phyloP scores from a whole-genome alignment of 441 rosid genomes.

The Rhodomyrtus psidioides region DNA sequence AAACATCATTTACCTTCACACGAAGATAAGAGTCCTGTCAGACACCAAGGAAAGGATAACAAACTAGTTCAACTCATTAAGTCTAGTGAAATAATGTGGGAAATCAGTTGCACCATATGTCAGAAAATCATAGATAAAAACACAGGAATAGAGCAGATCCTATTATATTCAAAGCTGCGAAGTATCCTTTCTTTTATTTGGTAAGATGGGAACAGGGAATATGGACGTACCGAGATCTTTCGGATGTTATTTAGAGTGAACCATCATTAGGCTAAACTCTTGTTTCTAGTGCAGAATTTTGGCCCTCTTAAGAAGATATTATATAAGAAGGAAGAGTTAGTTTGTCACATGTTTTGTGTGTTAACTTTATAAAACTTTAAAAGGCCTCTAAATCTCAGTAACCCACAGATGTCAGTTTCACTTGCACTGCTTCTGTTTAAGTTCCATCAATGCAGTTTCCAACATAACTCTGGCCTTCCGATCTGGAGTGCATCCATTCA shows the following conservation, averaged over 20 bases:
- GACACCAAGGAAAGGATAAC: background rate
- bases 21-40: background rate
- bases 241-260: background rate
- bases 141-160: background rate
- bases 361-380: background rate
- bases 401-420: background rate
- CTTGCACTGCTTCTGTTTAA: conserved; percentile 32
- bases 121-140: background rate
- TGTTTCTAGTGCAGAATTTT: background rate
- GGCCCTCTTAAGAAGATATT: background rate
- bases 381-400: background rate
- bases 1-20: background rate
- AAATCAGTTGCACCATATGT: background rate
- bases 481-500: conserved; percentile 54
- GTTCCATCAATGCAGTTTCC: conserved; percentile 37
- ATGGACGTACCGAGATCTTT: background rate
- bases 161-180: background rate
- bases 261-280: background rate
- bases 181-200: background rate
- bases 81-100: background rate
- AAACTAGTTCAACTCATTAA: background rate
- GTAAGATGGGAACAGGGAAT: background rate
- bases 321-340: background rate
- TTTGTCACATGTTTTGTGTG: background rate
- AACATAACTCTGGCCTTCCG: conserved; percentile 53